phyloP scores from a whole-genome alignment of 2,329 filamentous ascomycete species.

The Pyrenophora teres region DNA sequence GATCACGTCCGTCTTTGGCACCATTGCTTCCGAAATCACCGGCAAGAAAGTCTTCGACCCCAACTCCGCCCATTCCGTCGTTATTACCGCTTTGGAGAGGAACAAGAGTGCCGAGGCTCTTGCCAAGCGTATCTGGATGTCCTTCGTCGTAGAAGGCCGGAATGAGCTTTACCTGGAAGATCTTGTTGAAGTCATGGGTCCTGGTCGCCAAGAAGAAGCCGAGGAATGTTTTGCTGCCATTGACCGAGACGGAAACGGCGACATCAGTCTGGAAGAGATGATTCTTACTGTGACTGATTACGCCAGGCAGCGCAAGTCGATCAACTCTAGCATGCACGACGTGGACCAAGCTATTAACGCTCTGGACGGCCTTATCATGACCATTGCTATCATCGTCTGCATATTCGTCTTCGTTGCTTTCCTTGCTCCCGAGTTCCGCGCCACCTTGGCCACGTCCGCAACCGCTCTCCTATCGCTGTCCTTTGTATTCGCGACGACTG shows the following conservation, averaged over 20 bases:
- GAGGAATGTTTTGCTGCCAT: constrained; percentile 82
- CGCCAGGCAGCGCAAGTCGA: constrained; percentile 83
- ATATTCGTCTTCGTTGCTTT: constrained; percentile 89
- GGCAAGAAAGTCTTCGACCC: constrained; percentile 95
- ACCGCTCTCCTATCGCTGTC: constrained; percentile 93
- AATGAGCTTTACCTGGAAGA: constrained; percentile 81
- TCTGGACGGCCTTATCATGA: constrained; percentile 82
- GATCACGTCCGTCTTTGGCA: constrained; percentile 89
- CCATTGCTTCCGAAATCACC: constrained; percentile 91
- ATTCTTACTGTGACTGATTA: constrained; percentile 83
- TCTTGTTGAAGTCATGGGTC: constrained; percentile 83
- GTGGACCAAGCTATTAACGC: constrained; percentile 93
- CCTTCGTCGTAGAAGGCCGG: constrained; percentile 87
- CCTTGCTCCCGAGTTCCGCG: constrained; percentile 82
- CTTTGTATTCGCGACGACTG: constrained; percentile 90
- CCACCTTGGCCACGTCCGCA: constrained; percentile 85
- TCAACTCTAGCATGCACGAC: constrained; percentile 93
- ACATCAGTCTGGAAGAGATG: constrained; percentile 96
- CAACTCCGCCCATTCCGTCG: constrained; percentile 85
- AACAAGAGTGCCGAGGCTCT: constrained; percentile 84
- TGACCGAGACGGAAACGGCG: constrained; percentile 87
- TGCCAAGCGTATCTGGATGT: constrained; percentile 96
- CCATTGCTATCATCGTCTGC: constrained; percentile 78
- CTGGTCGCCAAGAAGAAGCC: constrained; percentile 73
- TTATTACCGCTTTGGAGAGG: constrained; percentile 87